Conservation (phyloP, 176 grass and related monocot genomes). For the Thinopyrum elongatum region DNA sequence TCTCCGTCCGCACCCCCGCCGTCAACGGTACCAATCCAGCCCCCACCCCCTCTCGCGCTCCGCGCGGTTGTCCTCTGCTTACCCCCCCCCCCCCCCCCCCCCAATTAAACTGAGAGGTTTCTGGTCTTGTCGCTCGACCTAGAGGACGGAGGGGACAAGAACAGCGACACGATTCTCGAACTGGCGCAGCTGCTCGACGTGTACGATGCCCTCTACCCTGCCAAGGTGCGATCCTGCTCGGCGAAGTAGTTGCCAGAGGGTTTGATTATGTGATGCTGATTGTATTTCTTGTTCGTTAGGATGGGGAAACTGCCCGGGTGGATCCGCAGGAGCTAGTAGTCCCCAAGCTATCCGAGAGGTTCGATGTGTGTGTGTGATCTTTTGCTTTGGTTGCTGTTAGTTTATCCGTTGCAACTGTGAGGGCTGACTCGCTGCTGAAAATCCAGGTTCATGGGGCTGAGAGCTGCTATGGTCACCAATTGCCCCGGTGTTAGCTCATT, state of each 20-base stretch:
- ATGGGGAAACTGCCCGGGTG: conserved; percentile 27
- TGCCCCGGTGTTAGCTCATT: conserved; percentile 52
- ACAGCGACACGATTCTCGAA: conserved; percentile 55
- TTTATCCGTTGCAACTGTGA: not conserved
- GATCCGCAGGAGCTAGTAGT: conserved; percentile 39
- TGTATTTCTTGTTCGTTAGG: conserved; percentile 28
- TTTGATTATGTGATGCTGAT: not conserved
- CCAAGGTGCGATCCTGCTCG: conserved; percentile 42
- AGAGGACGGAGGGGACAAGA: conserved; percentile 41
- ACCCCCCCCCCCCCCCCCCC: not conserved
- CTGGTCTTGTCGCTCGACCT: not conserved
- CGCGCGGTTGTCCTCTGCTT: not conserved
- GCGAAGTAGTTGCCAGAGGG: not conserved
- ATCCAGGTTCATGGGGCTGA: conserved; percentile 84
- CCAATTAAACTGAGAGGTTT: not conserved
- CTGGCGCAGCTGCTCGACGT: conserved; percentile 83
- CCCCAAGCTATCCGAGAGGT: conserved; percentile 82
- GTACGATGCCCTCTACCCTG: conserved; percentile 58
- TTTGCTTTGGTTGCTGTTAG: not conserved
- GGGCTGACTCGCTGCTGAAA: conserved; percentile 14
- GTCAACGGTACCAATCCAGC: conserved; percentile 27
- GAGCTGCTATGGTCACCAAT: conserved; percentile 68
- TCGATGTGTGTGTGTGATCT: conserved; percentile 1
- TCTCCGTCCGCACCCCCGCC: conserved; percentile 62
- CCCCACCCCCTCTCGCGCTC: not conserved